phyloP scores from a whole-genome alignment of 306 rosid genomes.

The Prunus padus region DNA sequence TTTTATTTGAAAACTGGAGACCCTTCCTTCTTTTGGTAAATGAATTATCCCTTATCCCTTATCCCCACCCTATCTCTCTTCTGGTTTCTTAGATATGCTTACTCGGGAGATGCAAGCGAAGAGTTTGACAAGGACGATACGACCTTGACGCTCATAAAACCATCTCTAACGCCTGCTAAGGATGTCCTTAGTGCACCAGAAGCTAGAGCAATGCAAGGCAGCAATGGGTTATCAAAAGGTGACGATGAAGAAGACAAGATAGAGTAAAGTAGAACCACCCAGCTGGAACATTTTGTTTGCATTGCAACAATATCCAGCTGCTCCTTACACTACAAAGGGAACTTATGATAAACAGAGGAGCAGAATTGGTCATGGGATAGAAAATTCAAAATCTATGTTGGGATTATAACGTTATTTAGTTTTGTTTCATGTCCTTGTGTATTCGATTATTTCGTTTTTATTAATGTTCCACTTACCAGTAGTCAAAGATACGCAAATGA shows the following conservation, averaged over 20 bases:
- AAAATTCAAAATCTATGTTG: slow-evolving; percentile 7
- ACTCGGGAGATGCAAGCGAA: slow-evolving; percentile 65
- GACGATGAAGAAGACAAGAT: slow-evolving; percentile 89
- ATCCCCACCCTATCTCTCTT: neutral
- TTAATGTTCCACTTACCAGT: neutral
- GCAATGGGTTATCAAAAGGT: slow-evolving; percentile 47
- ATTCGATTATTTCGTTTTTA: slow-evolving; percentile 26
- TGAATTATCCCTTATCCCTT: neutral
- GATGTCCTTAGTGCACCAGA: slow-evolving; percentile 54
- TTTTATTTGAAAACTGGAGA: neutral
- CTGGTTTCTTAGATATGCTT: slow-evolving; percentile 58
- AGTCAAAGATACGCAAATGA: neutral
- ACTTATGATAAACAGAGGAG: neutral
- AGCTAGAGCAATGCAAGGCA: slow-evolving; percentile 39
- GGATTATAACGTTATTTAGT: slow-evolving; percentile 1
- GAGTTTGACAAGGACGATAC: slow-evolving; percentile 87
- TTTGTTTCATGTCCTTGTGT: neutral
- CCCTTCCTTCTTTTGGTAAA: neutral
- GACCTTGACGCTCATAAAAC: slow-evolving; percentile 76
- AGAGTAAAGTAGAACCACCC: slow-evolving; percentile 39
- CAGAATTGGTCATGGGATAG: slow-evolving; percentile 3
- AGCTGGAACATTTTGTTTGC: slow-evolving; percentile 23
- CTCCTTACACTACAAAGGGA: slow-evolving; percentile 14
- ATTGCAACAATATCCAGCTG: slow-evolving; percentile 25
- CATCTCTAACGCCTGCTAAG: slow-evolving; percentile 59